Evolutionary conservation across 805 yeast species (phyloP), one percentile per base, ranked within the genome.

Genomic region (Nakazawaea ishiwadae): DNA sequence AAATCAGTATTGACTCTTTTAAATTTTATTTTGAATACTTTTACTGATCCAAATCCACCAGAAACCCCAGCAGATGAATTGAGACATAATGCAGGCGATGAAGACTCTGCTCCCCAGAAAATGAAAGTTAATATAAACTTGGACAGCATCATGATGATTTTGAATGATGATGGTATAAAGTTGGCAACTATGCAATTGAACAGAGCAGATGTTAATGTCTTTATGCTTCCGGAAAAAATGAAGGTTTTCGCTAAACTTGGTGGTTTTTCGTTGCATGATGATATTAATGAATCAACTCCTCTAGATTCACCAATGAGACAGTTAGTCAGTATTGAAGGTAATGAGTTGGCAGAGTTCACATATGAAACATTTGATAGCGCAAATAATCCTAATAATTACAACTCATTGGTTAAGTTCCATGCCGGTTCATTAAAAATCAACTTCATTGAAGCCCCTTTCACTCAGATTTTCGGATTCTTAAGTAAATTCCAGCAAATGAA

Each of bases 401-500:
- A 74, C 44, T 71, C 91, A 0, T 59, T 62, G 14, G 54, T 87
- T 10, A 76, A 73, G 36, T 77, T 87, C 56, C 73, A 77, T 15
- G 77, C 95, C 0, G 95, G 95, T 0, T 78, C 96, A 0, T 65
- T 87, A 50, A 77, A 75, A 44, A 61, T 93, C 4, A 84, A 81
- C 56, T 85, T 90, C 55, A 80, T 88, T 15, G 96, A 91, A 51
- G 84, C 79, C 45, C 84, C 97, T 0, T 71, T 89, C 44, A 71
- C 79, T 26, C 74, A 81, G 48, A 73, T 95, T 9, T 53, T 83
- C 23, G 68, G 73, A 9, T 91, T 79, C 52, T 64, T 88, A 51
- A 77, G 77, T 48, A 84, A 83, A 50, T 85, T 95, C 53, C 82
- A 79, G 44, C 75, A 75, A 50, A 87, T 91, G 96, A 93, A 93